Base-by-base conservation (phyloP, 139 green algal genomes). In the Chlorella vulgaris region DNA sequence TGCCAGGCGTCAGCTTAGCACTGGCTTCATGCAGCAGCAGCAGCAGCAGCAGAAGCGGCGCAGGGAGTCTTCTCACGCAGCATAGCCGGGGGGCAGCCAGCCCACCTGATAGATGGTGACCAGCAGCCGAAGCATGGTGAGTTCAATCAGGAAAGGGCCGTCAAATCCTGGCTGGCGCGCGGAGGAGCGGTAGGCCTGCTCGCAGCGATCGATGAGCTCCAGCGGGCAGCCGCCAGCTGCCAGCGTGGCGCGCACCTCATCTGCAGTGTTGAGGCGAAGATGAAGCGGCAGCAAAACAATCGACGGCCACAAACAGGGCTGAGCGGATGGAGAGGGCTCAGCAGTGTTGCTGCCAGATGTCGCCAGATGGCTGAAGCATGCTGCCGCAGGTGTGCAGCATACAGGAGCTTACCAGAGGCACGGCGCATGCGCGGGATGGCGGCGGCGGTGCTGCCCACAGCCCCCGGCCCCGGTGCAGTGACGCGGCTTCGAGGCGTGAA, bases 121-220 rank as follows among this genome's bases (percentile, higher is more conserved):
- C 69, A 86, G 82, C 76, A 84, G 42, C 31, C 43, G 60, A 42
- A 87, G 66, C 68, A 87, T 84, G 50, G 60, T 82, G 35, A 87
- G 77, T 78, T 87, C 83, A 10, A 84, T 55, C 2, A 87, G 62
- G 10, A 62, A 71, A 0, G 83, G 83, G 21, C 83, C 83, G 29
- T 87, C 83, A 69, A 87, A 87, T 5, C 83, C 83, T 18, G 83
- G 36, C 83, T 87, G 83, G 43, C 74, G 29, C n/a, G 83, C 73
- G 6, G 69, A 74, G 1, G 74, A 71, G 0, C 60, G 19, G 29
- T 87, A 87, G 6, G 47, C 69, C 50, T 81, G 61, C 69, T 81
- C 69, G 21, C 61, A 75, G 38, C 70, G 68, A 2, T 28, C 38
- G 67, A 84, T 83, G 77, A 83, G 77, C 35, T 47, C 65, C 50